Percentiles rank a stretch among this genome's conserved stretches.
phyloP scores from a whole-genome alignment of 495 filamentous ascomycete genomes.

The Penicillium argentinense region DNA sequence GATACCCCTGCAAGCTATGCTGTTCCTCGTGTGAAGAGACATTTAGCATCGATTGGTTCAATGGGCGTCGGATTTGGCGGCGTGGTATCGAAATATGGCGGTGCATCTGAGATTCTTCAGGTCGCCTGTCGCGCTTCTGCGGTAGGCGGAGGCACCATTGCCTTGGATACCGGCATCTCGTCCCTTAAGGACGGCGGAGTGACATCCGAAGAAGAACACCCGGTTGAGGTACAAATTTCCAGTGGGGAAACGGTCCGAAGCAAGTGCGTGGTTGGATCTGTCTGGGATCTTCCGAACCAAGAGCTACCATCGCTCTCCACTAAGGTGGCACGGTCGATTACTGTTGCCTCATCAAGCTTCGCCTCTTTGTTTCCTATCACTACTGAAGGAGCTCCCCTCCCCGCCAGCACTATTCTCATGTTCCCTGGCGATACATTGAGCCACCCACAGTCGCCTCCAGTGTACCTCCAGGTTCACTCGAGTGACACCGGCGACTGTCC shows the following conservation, averaged over 20 bases:
- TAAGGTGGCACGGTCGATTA: constrained; percentile 49
- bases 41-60: constrained; percentile 81
- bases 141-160: constrained; percentile 88
- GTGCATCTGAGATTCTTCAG: constrained; percentile 87
- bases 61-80: constrained; percentile 85
- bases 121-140: constrained; percentile 90
- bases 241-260: constrained; percentile 61
- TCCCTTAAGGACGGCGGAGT: constrained; percentile 27
- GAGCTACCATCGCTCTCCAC: constrained; percentile 13
- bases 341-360: constrained; percentile 69
- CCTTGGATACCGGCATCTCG: constrained; percentile 68
- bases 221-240: constrained; percentile 52
- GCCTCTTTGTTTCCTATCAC: constrained; percentile 64
- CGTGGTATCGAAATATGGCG: constrained; percentile 89
- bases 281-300: constrained; percentile 37
- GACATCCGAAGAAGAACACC: constrained; percentile 14
- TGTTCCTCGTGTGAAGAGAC: constrained; percentile 68
- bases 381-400: constrained; percentile 69
- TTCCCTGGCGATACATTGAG: constrained; percentile 58
- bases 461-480: constrained; percentile 76
- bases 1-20: constrained; percentile 65
- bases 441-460: constrained; percentile 46
- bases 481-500: constrained; percentile 91
- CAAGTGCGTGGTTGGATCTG: constrained; percentile 52
- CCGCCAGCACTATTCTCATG: constrained; percentile 72